Percentiles rank a stretch among this genome's conserved stretches.
Evolutionary conservation across 345 rosid genomes (phyloP).

Genomic region (Diplotaxis tenuifolia): DNA sequence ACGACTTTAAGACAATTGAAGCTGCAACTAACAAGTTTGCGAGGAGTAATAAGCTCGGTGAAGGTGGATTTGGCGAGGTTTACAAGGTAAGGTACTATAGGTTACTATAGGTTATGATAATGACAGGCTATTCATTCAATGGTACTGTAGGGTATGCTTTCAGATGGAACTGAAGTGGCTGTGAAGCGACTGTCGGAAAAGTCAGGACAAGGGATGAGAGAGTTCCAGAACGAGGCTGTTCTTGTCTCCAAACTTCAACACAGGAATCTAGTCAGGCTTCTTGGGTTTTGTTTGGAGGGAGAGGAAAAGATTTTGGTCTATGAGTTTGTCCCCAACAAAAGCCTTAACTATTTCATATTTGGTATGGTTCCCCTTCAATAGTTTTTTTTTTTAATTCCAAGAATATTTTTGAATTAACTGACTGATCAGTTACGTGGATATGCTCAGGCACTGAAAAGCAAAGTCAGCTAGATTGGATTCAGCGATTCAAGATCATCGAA

Average conservation of each 20-base stretch:
- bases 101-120: neutral
- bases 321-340: constrained; percentile 49
- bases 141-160: constrained; percentile 30
- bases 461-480: constrained; percentile 28
- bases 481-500: constrained; percentile 26
- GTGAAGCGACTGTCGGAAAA: constrained; percentile 45
- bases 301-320: constrained; percentile 50
- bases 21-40: constrained; percentile 54
- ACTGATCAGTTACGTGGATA: neutral
- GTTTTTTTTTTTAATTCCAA: too few relatives aligned
- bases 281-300: constrained; percentile 49
- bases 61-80: constrained; percentile 71
- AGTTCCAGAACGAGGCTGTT: constrained; percentile 51
- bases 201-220: constrained; percentile 51
- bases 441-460: constrained; percentile 38
- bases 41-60: constrained; percentile 49
- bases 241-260: constrained; percentile 57
- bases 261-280: constrained; percentile 51
- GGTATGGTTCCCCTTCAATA: constrained; percentile 19
- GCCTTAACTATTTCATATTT: constrained; percentile 40
- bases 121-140: neutral
- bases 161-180: constrained; percentile 47
- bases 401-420: too few relatives aligned
- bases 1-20: constrained; percentile 41
- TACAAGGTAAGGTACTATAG: constrained; percentile 52